phyloP scores from a whole-genome alignment of 306 rosid genomes.

The Glycine tomentella region DNA sequence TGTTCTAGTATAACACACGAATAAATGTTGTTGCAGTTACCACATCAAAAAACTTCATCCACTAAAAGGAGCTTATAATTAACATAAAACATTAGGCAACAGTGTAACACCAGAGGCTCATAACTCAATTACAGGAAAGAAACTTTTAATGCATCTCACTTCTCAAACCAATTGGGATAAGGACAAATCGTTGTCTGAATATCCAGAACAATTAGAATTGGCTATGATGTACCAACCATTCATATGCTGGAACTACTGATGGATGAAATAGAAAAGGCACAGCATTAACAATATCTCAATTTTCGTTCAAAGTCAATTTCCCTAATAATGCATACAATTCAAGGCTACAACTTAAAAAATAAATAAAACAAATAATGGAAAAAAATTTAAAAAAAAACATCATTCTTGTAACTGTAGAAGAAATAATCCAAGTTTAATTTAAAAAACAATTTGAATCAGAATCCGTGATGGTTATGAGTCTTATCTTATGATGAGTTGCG shows the following conservation, averaged over 20 bases:
- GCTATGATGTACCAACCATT: conserved; percentile 8
- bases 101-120: background rate
- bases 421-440: background rate
- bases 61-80: background rate
- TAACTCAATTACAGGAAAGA: conserved; percentile 5
- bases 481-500: background rate
- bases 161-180: conserved; percentile 22
- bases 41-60: conserved; percentile 1
- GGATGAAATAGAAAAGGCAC: conserved; percentile 11
- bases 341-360: background rate
- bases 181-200: background rate
- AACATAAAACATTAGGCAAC: background rate
- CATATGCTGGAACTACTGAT: background rate
- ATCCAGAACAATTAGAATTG: background rate
- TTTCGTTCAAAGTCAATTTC: background rate
- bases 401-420: background rate
- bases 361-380: background rate
- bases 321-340: background rate
- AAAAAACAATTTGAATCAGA: background rate
- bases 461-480: background rate
- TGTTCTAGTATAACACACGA: background rate
- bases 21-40: background rate
- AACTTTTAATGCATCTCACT: background rate
- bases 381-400: too few species aligned
- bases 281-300: conserved; percentile 15